These are phyloP conservation scores for Sugiyamaella qingdaonensis DNA, from an alignment of 805 yeast species.

Conservation along the genomic window DNA sequence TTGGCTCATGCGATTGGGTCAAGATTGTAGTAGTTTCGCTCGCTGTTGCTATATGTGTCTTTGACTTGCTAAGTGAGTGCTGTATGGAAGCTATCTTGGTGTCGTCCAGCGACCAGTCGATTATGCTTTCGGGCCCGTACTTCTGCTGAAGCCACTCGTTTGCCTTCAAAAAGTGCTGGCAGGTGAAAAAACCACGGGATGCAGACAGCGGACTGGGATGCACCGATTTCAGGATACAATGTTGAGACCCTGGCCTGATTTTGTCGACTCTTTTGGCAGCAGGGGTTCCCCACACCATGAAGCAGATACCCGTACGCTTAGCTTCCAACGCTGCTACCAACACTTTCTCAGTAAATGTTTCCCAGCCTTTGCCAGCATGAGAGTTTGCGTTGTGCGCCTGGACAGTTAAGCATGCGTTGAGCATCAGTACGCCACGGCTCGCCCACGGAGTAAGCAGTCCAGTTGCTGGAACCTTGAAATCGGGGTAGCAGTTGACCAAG, in stretches of 20 bases:
- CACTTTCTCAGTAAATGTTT: conserved; percentile 72
- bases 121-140: conserved; percentile 40
- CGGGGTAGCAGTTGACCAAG: conserved; percentile 61
- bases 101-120: conserved; percentile 60
- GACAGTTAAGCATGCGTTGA: conserved; percentile 87
- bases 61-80: conserved; percentile 5
- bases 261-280: conserved; percentile 59
- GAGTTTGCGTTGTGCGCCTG: conserved; percentile 91
- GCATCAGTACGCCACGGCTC: conserved; percentile 74
- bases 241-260: conserved; percentile 30
- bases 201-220: conserved; percentile 98
- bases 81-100: conserved; percentile 18
- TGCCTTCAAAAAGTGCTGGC: conserved; percentile 66
- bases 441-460: conserved; percentile 86
- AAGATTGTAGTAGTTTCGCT: background rate
- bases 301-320: conserved; percentile 52
- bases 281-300: conserved; percentile 80
- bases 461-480: conserved; percentile 57
- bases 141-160: conserved; percentile 67
- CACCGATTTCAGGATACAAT: conserved; percentile 61
- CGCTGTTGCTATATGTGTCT: conserved; percentile 9
- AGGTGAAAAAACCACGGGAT: conserved; percentile 75
- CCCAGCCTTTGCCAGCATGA: conserved; percentile 92
- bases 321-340: conserved; percentile 46
- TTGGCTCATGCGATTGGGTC: background rate